A percentile compares a stretch with the other conserved stretches of the same genome.
phyloP scores from a whole-genome alignment of 768 basidiomycete species.

The Chalciporus piperatus region DNA sequence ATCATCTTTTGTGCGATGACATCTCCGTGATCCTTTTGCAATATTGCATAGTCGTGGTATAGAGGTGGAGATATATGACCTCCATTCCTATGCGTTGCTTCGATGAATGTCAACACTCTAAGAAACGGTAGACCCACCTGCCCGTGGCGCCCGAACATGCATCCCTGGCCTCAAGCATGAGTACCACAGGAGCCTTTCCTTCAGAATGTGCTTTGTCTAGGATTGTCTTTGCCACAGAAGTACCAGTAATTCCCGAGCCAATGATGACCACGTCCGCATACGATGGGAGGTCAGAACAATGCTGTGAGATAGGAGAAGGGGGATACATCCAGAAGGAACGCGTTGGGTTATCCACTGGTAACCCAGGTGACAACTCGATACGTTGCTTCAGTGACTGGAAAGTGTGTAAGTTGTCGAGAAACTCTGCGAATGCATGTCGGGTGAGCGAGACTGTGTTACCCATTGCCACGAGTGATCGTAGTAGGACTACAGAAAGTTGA shows the following conservation, averaged over 20 bases:
- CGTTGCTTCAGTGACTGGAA: constrained; percentile 32
- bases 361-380: constrained; percentile 45
- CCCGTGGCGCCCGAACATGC: constrained; percentile 74
- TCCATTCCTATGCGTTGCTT: constrained; percentile 49
- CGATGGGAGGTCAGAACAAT: constrained; percentile 24
- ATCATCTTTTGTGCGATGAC: constrained; percentile 50
- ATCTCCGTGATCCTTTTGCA: constrained; percentile 47
- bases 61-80: constrained; percentile 63
- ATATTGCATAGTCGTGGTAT: constrained; percentile 53
- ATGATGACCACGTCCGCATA: constrained; percentile 68
- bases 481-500: no score
- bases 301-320: constrained; percentile 45
- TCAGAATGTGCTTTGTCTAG: constrained; percentile 35
- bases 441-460: constrained; percentile 27
- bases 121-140: constrained; percentile 40
- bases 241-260: constrained; percentile 76
- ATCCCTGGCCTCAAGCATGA: constrained; percentile 82
- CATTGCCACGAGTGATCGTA: constrained; percentile 15
- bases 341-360: constrained; percentile 55
- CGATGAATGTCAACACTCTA: neutral
- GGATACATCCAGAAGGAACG: constrained; percentile 65
- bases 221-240: constrained; percentile 54
- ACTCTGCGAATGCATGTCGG: constrained; percentile 18
- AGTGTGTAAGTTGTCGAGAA: constrained; percentile 15
- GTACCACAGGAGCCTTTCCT: constrained; percentile 40